Conservation (phyloP, 2,329 filamentous ascomycete genomes). For the Tolypocladium tundrense region DNA sequence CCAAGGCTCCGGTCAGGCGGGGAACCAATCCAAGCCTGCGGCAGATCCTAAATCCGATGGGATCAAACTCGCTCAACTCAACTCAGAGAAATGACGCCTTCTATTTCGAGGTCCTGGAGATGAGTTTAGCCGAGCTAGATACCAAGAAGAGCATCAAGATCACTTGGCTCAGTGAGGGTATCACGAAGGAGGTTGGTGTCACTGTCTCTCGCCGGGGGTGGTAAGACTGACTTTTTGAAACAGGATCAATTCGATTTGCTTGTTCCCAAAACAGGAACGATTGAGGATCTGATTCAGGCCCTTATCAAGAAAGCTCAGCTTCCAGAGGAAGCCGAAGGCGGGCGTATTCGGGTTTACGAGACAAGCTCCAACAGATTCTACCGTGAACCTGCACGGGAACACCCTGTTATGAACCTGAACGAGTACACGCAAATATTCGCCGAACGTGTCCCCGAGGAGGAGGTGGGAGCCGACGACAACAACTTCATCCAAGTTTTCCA, state of each 20-base stretch:
- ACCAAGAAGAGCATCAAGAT: constrained; percentile 83
- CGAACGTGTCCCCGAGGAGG: constrained; percentile 69
- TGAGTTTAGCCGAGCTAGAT: constrained; percentile 86
- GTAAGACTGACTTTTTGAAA: neutral
- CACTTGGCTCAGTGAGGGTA: constrained; percentile 77
- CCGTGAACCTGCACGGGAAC: constrained; percentile 61
- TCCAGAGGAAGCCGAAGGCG: constrained; percentile 58
- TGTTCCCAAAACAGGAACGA: constrained; percentile 74
- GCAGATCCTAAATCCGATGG: constrained; percentile 68
- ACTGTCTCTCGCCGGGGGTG: neutral
- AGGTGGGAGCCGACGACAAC: constrained; percentile 43
- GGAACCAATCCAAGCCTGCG: constrained; percentile 59
- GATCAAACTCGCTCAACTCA: constrained; percentile 54
- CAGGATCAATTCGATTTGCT: constrained; percentile 73
- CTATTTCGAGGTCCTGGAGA: constrained; percentile 89
- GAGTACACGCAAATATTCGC: constrained; percentile 78
- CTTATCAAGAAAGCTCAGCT: constrained; percentile 75
- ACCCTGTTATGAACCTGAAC: constrained; percentile 69
- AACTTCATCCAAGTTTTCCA: constrained; percentile 75
- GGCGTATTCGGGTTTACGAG: constrained; percentile 72
- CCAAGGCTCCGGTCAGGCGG: constrained; percentile 70
- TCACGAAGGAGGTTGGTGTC: constrained; percentile 69
- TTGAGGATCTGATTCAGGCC: constrained; percentile 66
- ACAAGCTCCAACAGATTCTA: constrained; percentile 74
- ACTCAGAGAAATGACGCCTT: constrained; percentile 67